A percentile compares a stretch with the other conserved stretches of the same genome.
Evolutionary conservation across 2,329 filamentous ascomycete genomes (phyloP).

Genomic region (Penicillium sp.): DNA sequence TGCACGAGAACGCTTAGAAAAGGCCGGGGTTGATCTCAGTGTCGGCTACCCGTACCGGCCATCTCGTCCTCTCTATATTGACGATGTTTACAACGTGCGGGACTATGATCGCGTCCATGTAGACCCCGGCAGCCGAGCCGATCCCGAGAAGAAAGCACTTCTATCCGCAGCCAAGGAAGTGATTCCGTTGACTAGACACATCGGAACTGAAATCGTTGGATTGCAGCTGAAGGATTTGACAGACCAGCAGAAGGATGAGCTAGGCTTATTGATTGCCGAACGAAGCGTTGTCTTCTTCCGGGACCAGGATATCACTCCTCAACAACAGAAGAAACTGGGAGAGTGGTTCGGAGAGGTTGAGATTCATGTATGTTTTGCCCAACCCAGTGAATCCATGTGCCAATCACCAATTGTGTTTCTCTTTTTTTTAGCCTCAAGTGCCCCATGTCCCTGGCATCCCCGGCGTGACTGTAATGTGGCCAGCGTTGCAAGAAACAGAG

Average conservation of each 20-base stretch:
- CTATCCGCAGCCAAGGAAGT: conserved; percentile 63
- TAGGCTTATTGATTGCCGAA: conserved; percentile 63
- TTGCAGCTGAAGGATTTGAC: conserved; percentile 64
- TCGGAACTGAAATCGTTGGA: conserved; percentile 65
- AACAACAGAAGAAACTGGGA: conserved; percentile 63
- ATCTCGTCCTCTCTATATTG: conserved; percentile 64
- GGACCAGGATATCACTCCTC: conserved; percentile 61
- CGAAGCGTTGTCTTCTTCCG: conserved; percentile 67
- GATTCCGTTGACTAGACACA: conserved; percentile 60
- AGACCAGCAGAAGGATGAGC: conserved; percentile 59
- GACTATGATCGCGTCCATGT: conserved; percentile 55
- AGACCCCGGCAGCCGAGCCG: conserved; percentile 64
- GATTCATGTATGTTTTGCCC: conserved; percentile 58
- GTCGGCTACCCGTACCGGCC: conserved; percentile 71
- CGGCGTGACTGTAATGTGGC: conserved; percentile 69
- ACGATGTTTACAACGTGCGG: conserved; percentile 68
- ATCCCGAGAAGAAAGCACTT: conserved; percentile 63
- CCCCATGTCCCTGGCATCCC: conserved; percentile 67
- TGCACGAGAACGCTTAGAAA: conserved; percentile 60
- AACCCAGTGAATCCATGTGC: not conserved
- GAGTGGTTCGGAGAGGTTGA: conserved; percentile 66
- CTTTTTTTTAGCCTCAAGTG: conserved; percentile 60
- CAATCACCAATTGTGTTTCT: not conserved
- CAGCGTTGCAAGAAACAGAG: conserved; percentile 65
- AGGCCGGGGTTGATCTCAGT: conserved; percentile 68